Conservation (phyloP, 306 rosid genomes). For the Cyamopsis tetragonoloba region DNA sequence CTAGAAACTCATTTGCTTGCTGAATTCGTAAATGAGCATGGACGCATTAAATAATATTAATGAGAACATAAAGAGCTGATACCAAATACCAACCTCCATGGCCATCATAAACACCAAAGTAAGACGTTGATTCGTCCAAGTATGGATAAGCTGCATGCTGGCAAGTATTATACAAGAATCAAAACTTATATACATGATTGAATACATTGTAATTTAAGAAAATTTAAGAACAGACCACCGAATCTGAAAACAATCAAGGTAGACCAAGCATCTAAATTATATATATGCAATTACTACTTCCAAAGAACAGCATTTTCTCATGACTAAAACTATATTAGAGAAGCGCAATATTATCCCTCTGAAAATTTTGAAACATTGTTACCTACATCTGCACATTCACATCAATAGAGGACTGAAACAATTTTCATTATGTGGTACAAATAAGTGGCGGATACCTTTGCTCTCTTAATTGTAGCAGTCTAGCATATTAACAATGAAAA, state of each 20-base stretch:
- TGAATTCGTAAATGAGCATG: slow-evolving; percentile 1
- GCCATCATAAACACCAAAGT: slow-evolving; percentile 95
- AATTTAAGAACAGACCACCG: neutral
- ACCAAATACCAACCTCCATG: slow-evolving; percentile 83
- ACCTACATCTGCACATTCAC: neutral
- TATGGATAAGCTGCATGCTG: slow-evolving; percentile 89
- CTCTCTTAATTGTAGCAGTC: slow-evolving; percentile 6
- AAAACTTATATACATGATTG: neutral
- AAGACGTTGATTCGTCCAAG: slow-evolving; percentile 81
- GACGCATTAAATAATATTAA: neutral
- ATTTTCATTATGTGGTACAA: neutral
- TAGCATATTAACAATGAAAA: neutral
- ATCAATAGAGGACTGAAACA: slow-evolving; percentile 9
- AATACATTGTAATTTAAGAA: neutral
- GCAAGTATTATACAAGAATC: slow-evolving; percentile 27
- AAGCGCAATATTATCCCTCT: neutral
- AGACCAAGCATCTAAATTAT: slow-evolving; percentile 12
- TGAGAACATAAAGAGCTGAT: neutral
- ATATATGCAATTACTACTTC: slow-evolving; percentile 1
- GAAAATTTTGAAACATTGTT: neutral
- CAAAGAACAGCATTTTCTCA: slow-evolving; percentile 17
- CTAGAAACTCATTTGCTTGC: neutral
- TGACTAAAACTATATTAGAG: neutral
- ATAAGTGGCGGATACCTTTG: neutral
- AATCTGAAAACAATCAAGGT: slow-evolving; percentile 18